Evolutionary conservation across 768 basidiomycete species (phyloP).

Genomic region (Leccinum uliginosum): DNA sequence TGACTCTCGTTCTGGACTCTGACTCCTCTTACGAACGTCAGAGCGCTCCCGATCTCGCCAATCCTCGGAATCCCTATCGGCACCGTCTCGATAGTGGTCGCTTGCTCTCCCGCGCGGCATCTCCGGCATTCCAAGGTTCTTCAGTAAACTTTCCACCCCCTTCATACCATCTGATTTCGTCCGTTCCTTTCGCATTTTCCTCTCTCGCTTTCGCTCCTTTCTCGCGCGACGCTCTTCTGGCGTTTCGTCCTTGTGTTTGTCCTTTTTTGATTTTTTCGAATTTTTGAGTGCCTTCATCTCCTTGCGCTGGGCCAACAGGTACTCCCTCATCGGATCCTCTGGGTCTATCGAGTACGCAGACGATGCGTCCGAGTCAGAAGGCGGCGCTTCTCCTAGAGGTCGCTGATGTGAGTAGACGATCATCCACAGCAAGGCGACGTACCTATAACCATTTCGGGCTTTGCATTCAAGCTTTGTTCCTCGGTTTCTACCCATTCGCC

Average conservation of each 20-base stretch:
- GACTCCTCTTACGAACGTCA: constrained; percentile 12
- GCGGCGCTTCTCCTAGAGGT: constrained; percentile 44
- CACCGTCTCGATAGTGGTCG: constrained; percentile 1
- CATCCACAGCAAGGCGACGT: constrained; percentile 15
- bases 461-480: constrained; percentile 83
- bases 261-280: constrained; percentile 56
- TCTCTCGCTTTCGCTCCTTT: constrained; percentile 72
- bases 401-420: constrained; percentile 4
- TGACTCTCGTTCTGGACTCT: constrained; percentile 17
- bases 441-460: constrained; percentile 69
- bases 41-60: constrained; percentile 12
- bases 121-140: constrained; percentile 32
- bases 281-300: constrained; percentile 66
- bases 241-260: constrained; percentile 70
- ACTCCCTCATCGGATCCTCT: constrained; percentile 98
- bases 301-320: constrained; percentile 68
- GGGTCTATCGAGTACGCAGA: constrained; percentile 75
- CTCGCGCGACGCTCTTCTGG: constrained; percentile 72
- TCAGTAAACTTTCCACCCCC: constrained; percentile 66
- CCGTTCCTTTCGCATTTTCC: constrained; percentile 50
- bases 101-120: constrained; percentile 20
- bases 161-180: constrained; percentile 57
- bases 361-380: constrained; percentile 63
- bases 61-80: constrained; percentile 14
- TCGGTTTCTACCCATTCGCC: constrained; percentile 87